Evolutionary conservation across 768 basidiomycete species (phyloP).

Genomic region (Boletus pseudo-olivaceus): DNA sequence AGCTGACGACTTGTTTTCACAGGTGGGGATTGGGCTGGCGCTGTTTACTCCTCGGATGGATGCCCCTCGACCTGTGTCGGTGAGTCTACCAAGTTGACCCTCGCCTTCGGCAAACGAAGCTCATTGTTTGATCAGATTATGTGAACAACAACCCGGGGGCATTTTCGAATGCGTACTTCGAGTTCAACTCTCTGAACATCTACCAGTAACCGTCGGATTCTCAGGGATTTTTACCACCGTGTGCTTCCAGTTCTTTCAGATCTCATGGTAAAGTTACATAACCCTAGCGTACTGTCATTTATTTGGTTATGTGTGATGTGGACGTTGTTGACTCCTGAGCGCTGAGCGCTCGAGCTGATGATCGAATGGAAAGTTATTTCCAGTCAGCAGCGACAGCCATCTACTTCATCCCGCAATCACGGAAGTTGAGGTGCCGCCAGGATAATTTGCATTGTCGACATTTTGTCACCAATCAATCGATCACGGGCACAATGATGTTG

Average conservation of each 20-base stretch:
- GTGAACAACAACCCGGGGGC: constrained; percentile 33
- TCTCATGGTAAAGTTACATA: neutral
- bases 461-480: too few relatives aligned
- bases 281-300: too few relatives aligned
- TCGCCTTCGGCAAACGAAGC: constrained; percentile 4
- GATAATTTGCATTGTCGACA: too few relatives aligned
- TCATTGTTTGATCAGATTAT: constrained; percentile 45
- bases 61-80: constrained; percentile 31
- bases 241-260: neutral
- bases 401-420: neutral
- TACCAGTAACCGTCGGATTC: constrained; percentile 7
- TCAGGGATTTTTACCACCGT: neutral
- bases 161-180: constrained; percentile 20
- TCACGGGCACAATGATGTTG: too few relatives aligned
- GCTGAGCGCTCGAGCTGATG: neutral
- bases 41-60: constrained; percentile 11
- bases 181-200: constrained; percentile 23
- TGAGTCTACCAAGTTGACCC: constrained; percentile 1
- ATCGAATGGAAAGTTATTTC: neutral
- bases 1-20: neutral
- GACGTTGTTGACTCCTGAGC: too few relatives aligned
- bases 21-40: constrained; percentile 32
- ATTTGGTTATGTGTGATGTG: neutral
- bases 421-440: too few relatives aligned
- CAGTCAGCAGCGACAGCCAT: neutral